Conservation (phyloP, 768 basidiomycete genomes). For the Daedaleopsis sinensis region DNA sequence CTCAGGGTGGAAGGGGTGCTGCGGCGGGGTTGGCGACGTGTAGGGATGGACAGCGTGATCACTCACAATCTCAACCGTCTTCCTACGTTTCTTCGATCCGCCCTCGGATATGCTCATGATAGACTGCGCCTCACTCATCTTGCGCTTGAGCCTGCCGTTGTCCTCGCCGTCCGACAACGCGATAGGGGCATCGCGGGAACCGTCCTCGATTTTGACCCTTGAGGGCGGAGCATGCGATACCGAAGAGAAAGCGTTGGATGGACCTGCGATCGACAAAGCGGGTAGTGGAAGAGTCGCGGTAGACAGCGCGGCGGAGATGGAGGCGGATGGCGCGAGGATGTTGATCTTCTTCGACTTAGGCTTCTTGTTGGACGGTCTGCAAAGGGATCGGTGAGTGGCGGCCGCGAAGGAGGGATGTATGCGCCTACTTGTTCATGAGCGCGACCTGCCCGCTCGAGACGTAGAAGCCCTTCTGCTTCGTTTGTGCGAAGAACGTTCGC, state of each 20-base stretch:
- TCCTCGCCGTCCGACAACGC: constrained; percentile 44
- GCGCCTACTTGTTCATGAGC: constrained; percentile 63
- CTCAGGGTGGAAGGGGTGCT: constrained; percentile 74
- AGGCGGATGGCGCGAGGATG: constrained; percentile 33
- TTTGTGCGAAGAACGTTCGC: constrained; percentile 88
- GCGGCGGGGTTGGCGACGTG: not conserved
- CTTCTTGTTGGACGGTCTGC: constrained; percentile 63
- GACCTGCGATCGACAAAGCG: constrained; percentile 7
- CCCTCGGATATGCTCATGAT: constrained; percentile 15
- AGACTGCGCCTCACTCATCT: constrained; percentile 20
- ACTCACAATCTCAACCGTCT: constrained; percentile 66
- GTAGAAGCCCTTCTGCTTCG: constrained; percentile 92
- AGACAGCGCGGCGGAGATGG: constrained; percentile 32
- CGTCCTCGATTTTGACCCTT: constrained; percentile 38
- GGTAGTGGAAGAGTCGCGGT: constrained; percentile 21
- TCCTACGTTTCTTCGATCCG: constrained; percentile 65
- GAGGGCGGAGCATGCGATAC: not conserved
- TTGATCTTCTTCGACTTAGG: constrained; percentile 64
- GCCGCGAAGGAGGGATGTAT: not conserved
- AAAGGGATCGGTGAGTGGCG: not conserved
- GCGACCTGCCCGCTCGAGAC: constrained; percentile 90
- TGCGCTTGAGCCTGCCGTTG: constrained; percentile 30
- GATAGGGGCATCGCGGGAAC: constrained; percentile 57
- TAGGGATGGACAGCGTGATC: not conserved
- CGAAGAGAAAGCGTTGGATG: not conserved